Evolutionary conservation across 208 protist species (phyloP), one percentile per base, ranked within the genome.

Genomic region (Acanthamoeba triangularis): DNA sequence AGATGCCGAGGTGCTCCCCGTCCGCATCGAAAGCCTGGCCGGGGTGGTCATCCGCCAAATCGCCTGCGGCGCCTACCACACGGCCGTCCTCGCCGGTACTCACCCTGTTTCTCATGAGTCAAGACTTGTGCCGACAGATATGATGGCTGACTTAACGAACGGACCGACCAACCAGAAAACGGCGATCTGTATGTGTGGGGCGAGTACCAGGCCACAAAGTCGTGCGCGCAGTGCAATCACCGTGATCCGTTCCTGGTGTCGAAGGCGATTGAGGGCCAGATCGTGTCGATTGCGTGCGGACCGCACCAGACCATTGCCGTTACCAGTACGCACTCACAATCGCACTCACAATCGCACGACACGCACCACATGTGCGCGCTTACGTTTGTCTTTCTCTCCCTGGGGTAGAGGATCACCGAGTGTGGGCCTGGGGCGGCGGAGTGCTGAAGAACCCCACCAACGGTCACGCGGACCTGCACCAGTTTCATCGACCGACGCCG

Each of bases 131-230:
- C n/a, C 3, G 14, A 30, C 13, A 47, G 1, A 13, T 4, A 20
- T 2, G 23, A n/a, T n/a, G n/a, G n/a, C n/a, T 47, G 44, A 47
- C 44, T 4, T 3, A 78, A 16, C 16, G 16, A 47, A 41, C 16
- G n/a, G 25, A 23, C 6, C n/a, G n/a, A 28, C n/a, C 1, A 11
- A 44, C 7, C 30, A 41, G 74, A 82, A 11, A 41, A 82, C 49
- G 74, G 74, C 33, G 74, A 82, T 28, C 30, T 82, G 33, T 82
- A 82, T 13, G 74, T 82, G 74, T 82, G 74, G 74, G 74, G 74
- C 74, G 74, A 82, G 23, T 82, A 82, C 37, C 33, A 49, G 37
- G 41, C n/a, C 41, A n/a, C 16, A 10, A 20, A 41, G 33, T 25
- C 74, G 18, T 52, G 41, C 74, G 33, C 74, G 33, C 74, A 41